Evolutionary conservation across 495 filamentous ascomycete genomes (phyloP).

Genomic region (Trichoderma gamsii): DNA sequence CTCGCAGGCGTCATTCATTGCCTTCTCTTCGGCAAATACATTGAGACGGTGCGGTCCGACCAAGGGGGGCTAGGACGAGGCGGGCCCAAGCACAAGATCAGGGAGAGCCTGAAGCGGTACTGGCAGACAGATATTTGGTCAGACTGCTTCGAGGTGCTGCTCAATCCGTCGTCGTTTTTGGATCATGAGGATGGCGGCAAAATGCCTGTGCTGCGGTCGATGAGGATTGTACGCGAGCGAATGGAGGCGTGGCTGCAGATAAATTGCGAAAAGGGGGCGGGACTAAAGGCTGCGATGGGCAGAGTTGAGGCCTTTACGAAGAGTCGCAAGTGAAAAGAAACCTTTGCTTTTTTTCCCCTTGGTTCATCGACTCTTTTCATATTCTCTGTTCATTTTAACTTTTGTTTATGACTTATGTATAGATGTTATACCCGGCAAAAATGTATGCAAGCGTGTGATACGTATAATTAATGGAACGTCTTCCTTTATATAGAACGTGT

Average conservation of each 20-base stretch:
- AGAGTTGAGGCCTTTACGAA: constrained; percentile 56
- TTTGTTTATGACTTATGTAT: neutral
- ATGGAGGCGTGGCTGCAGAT: constrained; percentile 84
- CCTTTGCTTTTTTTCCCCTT: constrained; percentile 6
- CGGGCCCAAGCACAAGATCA: constrained; percentile 56
- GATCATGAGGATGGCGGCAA: constrained; percentile 52
- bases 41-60: constrained; percentile 65
- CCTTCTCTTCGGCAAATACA: constrained; percentile 88
- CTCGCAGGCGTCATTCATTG: constrained; percentile 79
- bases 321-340: constrained; percentile 19
- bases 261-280: constrained; percentile 76
- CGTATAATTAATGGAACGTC: too few species aligned
- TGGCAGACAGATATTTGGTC: constrained; percentile 92
- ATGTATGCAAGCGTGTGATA: too few species aligned
- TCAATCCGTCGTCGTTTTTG: constrained; percentile 67
- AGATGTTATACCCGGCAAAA: too few species aligned
- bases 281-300: constrained; percentile 62
- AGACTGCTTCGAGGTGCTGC: constrained; percentile 73
- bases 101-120: constrained; percentile 78
- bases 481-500: too few species aligned
- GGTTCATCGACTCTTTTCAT: neutral
- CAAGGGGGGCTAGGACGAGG: constrained; percentile 40
- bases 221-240: constrained; percentile 58
- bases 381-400: constrained; percentile 11
- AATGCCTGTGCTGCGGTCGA: constrained; percentile 61